Evolutionary conservation across 2,329 filamentous ascomycete species (phyloP), one percentile per base, ranked within the genome.

Genomic region (Huntiella bhutanensis): DNA sequence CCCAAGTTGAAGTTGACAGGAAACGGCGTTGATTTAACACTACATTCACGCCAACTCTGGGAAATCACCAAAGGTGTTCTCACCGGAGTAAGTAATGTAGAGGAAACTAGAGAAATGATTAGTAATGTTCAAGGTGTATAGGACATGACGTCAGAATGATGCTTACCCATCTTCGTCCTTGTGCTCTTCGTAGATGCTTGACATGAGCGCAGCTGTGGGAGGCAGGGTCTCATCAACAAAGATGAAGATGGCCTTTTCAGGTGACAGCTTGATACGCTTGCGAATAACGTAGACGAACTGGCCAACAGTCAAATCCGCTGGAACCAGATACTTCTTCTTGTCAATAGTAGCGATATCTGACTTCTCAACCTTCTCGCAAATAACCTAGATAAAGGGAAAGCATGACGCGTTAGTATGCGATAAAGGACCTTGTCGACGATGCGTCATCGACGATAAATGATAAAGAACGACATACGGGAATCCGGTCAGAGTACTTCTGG

Each of bases 251-350:
- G 91, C 91, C 76, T 98, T 98, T 72, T 98, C 91, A 32, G 91
- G 91, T 47, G 86, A 94, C 55, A 98, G 76, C 84, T 98, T 98
- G 70, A 98, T 98, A 60, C 91, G 82, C 77, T 98, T 98, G 64
- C 91, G 86, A 68, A 98, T 98, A 54, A 98, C 91, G 67, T 98
- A 98, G 69, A 98, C 91, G 62, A 98, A 95, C 79, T 98, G 91
- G 58, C 91, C 91, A 53, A 98, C 91, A 52, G 91, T 98, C 60
- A 98, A 77, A 62, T 98, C 91, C 56, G 91, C 86, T 11, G 91
- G 91, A 22, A 98, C 91, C 42, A 98, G 76, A 61, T 98, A 98
- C 71, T 98, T 98, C 79, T 98, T 98, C 80, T 98, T 98, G 70
- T 98, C 91, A 73, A 98, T 98, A 55, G 91, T 96, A 51, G 91